A percentile compares a stretch with the other conserved stretches of the same genome.
phyloP scores from a whole-genome alignment of 306 rosid genomes.

The Glycine soja region DNA sequence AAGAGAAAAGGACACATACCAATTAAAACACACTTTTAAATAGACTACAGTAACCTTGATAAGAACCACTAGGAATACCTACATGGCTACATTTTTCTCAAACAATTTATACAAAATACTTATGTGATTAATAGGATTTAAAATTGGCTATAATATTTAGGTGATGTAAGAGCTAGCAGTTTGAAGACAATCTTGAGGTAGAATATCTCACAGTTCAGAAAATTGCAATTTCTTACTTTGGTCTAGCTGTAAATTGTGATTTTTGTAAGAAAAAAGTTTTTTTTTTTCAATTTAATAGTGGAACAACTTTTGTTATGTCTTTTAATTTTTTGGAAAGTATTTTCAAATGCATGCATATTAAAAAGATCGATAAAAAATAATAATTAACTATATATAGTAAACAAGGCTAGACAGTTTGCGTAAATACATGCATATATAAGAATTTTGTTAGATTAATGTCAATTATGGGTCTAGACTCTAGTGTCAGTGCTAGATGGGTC shows the following conservation, averaged over 20 bases:
- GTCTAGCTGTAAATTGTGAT: background rate
- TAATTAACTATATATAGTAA: background rate
- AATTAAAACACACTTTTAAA: background rate
- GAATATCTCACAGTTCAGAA: background rate
- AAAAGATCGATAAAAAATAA: too few relatives aligned
- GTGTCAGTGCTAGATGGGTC: background rate
- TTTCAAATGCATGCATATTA: too few relatives aligned
- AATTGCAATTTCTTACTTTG: background rate
- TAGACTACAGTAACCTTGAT: background rate
- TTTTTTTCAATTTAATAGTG: background rate
- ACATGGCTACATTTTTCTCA: conserved; percentile 1
- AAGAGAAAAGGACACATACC: conserved; percentile 9
- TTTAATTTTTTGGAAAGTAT: background rate
- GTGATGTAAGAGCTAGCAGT: background rate
- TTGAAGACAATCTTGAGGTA: background rate
- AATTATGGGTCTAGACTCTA: background rate
- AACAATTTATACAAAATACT: background rate
- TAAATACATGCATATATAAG: background rate
- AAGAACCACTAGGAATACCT: background rate
- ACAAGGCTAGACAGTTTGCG: background rate
- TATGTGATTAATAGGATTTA: background rate
- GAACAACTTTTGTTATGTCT: background rate
- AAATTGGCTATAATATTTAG: background rate
- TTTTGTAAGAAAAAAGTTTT: background rate
- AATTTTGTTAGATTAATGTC: background rate